phyloP scores from a whole-genome alignment of 495 filamentous ascomycete species.

The Xylaria cubensis region DNA sequence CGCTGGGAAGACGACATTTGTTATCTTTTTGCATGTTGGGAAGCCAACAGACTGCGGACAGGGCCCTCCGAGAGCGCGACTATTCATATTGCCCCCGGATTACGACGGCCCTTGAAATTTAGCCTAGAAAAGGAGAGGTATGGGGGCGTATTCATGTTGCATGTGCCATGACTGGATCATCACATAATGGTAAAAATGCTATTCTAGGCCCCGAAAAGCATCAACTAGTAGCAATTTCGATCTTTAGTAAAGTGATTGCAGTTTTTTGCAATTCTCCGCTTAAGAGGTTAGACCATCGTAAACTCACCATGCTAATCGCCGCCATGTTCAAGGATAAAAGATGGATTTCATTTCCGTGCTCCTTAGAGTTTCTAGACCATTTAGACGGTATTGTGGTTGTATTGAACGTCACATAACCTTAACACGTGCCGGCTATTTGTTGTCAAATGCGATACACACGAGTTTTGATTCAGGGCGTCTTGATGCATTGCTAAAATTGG shows the following conservation, averaged over 20 bases:
- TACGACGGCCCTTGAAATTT: slow-evolving; percentile 29
- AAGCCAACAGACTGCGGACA: slow-evolving; percentile 29
- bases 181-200: not conserved
- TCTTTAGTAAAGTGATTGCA: no score
- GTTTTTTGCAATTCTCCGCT: not conserved
- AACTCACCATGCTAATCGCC: not conserved
- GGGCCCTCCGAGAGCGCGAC: slow-evolving; percentile 33
- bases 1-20: slow-evolving; percentile 18
- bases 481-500: not conserved
- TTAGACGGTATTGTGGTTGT: not conserved
- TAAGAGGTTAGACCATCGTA: not conserved
- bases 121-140: slow-evolving; percentile 32
- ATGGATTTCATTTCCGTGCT: not conserved
- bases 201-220: not conserved
- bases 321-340: not conserved
- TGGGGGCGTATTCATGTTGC: slow-evolving; percentile 1
- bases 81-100: slow-evolving; percentile 31
- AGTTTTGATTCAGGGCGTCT: not conserved
- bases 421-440: not conserved
- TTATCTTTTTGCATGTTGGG: not conserved
- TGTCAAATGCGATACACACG: not conserved
- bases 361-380: not conserved
- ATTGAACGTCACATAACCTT: not conserved
- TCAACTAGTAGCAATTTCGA: not conserved
- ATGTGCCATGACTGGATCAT: not conserved